Evolutionary conservation across 371 early-diverging fungal species (phyloP).

Genomic region (Lichtheimia ornata): DNA sequence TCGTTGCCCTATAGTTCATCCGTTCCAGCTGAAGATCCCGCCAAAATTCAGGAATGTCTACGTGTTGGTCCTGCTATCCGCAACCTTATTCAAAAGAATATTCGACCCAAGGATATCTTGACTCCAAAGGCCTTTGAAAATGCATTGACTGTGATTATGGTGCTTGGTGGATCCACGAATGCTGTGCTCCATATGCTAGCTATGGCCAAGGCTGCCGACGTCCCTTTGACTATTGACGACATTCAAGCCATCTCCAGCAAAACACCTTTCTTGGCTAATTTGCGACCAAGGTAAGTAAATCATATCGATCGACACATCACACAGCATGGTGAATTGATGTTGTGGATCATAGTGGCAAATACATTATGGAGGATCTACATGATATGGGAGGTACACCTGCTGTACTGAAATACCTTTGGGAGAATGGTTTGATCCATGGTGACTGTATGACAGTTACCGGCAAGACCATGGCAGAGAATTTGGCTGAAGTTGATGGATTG

Average conservation of each 20-base stretch:
- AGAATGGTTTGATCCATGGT: conserved; percentile 80
- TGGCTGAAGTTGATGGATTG: conserved; percentile 71
- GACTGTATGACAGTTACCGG: conserved; percentile 93
- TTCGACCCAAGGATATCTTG: conserved; percentile 93
- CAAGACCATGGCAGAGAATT: conserved; percentile 89
- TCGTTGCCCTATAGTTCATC: conserved; percentile 92
- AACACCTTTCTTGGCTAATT: conserved; percentile 89
- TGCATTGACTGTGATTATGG: conserved; percentile 89
- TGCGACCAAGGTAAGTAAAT: conserved; percentile 76
- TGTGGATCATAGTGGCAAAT: conserved; percentile 72
- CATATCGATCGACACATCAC: not conserved
- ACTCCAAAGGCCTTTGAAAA: conserved; percentile 93
- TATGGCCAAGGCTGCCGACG: conserved; percentile 82
- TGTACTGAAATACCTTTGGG: conserved; percentile 83
- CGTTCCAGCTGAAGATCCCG: conserved; percentile 84
- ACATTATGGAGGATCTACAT: conserved; percentile 94
- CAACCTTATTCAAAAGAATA: conserved; percentile 82
- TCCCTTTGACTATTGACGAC: conserved; percentile 86
- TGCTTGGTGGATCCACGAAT: conserved; percentile 94
- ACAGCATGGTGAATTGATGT: not conserved
- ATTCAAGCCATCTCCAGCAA: conserved; percentile 86
- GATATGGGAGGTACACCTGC: conserved; percentile 87
- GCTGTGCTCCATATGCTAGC: conserved; percentile 96
- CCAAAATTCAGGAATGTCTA: conserved; percentile 87
- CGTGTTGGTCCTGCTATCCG: conserved; percentile 84